These are phyloP conservation scores for Thuja plicata DNA, from an alignment of 83 land plant species.

Conservation along the genomic window DNA sequence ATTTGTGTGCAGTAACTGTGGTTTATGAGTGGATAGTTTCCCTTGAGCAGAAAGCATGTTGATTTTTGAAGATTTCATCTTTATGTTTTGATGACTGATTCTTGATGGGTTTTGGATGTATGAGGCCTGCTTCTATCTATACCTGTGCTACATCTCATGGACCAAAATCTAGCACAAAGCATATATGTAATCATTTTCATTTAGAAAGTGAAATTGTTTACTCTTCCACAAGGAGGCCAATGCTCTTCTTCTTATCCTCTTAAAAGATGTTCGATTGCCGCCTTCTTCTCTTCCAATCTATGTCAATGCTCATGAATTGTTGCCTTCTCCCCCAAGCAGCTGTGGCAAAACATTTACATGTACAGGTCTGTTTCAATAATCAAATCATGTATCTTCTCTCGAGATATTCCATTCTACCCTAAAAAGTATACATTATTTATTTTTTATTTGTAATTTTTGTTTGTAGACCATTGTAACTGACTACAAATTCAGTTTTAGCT, in stretches of 20 bases:
- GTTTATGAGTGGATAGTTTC: too few species aligned
- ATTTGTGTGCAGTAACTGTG: too few species aligned
- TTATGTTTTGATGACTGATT: too few species aligned
- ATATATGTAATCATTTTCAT: background rate
- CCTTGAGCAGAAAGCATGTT: too few species aligned
- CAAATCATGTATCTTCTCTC: background rate
- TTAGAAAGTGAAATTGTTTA: slow-evolving; percentile 7
- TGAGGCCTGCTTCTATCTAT: too few species aligned
- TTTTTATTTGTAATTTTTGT: background rate
- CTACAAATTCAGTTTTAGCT: too few species aligned
- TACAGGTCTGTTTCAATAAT: slow-evolving; percentile 14
- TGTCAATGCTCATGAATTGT: background rate
- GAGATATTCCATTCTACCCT: background rate
- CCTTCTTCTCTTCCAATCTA: slow-evolving; percentile 12
- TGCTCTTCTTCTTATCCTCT: too few species aligned
- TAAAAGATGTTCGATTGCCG: background rate
- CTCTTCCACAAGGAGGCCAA: background rate
- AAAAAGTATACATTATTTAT: background rate
- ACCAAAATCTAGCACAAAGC: slow-evolving; percentile 11
- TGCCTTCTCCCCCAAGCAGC: background rate
- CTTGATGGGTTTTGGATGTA: too few species aligned
- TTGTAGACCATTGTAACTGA: too few species aligned
- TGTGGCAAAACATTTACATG: slow-evolving; percentile 18
- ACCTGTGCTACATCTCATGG: slow-evolving; percentile 41
- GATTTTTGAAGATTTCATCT: too few species aligned